These are phyloP conservation scores for Fusarium scirpi DNA, from an alignment of 2,329 filamentous ascomycete genomes.

Conservation along the genomic window DNA sequence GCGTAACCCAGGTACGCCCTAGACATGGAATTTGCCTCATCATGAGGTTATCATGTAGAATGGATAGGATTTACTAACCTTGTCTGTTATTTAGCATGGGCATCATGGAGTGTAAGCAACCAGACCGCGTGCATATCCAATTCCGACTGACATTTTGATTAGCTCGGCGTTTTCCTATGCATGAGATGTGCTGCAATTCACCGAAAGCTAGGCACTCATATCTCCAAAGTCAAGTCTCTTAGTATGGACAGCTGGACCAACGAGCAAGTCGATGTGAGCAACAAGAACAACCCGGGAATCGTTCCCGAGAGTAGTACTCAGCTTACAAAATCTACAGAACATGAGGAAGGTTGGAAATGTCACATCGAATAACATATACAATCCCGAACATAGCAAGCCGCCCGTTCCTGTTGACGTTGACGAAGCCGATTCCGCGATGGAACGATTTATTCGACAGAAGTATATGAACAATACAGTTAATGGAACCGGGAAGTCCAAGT, in stretches of 20 bases:
- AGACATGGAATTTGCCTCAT: constrained; percentile 11
- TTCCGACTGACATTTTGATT: constrained; percentile 35
- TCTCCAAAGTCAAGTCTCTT: constrained; percentile 98
- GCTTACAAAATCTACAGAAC: constrained; percentile 67
- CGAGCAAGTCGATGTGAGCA: constrained; percentile 92
- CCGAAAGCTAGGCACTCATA: constrained; percentile 95
- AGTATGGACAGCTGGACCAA: constrained; percentile 98
- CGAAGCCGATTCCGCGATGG: constrained; percentile 93
- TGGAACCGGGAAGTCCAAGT: constrained; percentile 53
- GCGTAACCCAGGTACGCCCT: constrained; percentile 83
- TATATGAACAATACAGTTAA: constrained; percentile 74
- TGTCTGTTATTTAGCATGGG: constrained; percentile 75
- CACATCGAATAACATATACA: constrained; percentile 88
- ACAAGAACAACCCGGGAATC: neutral
- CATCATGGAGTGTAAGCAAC: constrained; percentile 89
- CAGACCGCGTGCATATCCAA: constrained; percentile 1
- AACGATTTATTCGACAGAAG: constrained; percentile 94
- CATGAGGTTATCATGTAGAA: neutral
- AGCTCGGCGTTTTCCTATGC: constrained; percentile 96
- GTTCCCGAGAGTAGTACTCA: neutral
- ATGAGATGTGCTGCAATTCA: constrained; percentile 97
- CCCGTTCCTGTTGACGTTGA: constrained; percentile 90
- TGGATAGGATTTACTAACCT: constrained; percentile 44
- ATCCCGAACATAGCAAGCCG: constrained; percentile 84
- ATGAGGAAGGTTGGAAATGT: constrained; percentile 95